Percentiles rank a stretch among this genome's conserved stretches.
phyloP scores from a whole-genome alignment of 2,329 filamentous ascomycete species.

The Ciborinia camelliae region DNA sequence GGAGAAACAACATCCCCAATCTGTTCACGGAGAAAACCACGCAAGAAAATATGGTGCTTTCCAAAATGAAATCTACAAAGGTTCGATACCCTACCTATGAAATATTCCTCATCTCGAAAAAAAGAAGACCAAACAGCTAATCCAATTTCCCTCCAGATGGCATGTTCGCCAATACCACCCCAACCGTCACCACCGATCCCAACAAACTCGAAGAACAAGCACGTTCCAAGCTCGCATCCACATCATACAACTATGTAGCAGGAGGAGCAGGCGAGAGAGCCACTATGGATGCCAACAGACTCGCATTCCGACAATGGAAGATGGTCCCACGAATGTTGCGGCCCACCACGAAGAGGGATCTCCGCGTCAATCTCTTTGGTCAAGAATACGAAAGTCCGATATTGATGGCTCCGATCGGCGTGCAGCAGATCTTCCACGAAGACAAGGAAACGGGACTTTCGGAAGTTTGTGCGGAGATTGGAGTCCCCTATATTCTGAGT shows the following conservation, averaged over 20 bases:
- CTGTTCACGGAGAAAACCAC: slow-evolving; percentile 20
- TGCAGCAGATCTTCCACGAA: slow-evolving; percentile 63
- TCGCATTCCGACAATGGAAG: slow-evolving; percentile 62
- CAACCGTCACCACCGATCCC: slow-evolving; percentile 56
- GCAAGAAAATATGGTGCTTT: slow-evolving; percentile 30
- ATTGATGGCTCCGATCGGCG: slow-evolving; percentile 65
- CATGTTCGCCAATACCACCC: slow-evolving; percentile 46
- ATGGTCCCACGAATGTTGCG: slow-evolving; percentile 57
- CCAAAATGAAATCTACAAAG: slow-evolving; percentile 30
- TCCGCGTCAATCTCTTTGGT: slow-evolving; percentile 48
- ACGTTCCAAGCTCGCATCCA: slow-evolving; percentile 44
- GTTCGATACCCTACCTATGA: slow-evolving; percentile 13
- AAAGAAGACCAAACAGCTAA: not conserved
- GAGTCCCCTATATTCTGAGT: slow-evolving; percentile 64
- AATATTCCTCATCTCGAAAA: not conserved
- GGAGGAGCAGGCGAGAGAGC: slow-evolving; percentile 60
- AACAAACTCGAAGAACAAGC: slow-evolving; percentile 56
- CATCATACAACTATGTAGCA: slow-evolving; percentile 57
- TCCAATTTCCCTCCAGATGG: slow-evolving; percentile 39
- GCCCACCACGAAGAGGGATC: slow-evolving; percentile 38
- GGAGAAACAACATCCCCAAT: slow-evolving; percentile 27
- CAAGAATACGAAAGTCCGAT: slow-evolving; percentile 48
- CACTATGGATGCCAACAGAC: slow-evolving; percentile 61
- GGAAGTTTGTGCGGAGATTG: slow-evolving; percentile 55
- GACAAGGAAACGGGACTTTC: slow-evolving; percentile 64